Conservation (phyloP, 2,329 filamentous ascomycete genomes). For the Immersiporthe knoxdaviesiana region DNA sequence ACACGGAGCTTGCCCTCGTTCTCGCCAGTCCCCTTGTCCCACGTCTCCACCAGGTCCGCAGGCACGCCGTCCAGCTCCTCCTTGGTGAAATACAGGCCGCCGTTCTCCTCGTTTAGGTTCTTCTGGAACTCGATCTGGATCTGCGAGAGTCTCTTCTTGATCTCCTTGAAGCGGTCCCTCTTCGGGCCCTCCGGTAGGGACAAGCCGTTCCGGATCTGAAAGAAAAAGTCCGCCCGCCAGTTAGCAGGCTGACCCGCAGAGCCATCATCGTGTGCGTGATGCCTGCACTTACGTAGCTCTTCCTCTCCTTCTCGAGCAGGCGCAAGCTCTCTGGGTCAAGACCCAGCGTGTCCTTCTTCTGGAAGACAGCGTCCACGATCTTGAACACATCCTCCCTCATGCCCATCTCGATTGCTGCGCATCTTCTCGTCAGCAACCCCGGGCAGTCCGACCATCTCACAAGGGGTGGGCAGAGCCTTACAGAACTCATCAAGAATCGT, state of each 20-base stretch:
- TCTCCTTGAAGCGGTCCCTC: constrained; percentile 81
- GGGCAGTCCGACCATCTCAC: not conserved
- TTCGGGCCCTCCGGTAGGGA: constrained; percentile 70
- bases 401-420: constrained; percentile 64
- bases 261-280: not conserved
- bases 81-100: constrained; percentile 76
- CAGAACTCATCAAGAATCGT: constrained; percentile 75
- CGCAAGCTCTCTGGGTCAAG: constrained; percentile 71
- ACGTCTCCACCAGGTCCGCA: constrained; percentile 64
- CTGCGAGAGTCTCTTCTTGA: constrained; percentile 78
- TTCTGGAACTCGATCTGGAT: constrained; percentile 77
- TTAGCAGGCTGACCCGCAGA: too few species aligned
- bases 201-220: constrained; percentile 70
- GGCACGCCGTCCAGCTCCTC: constrained; percentile 78
- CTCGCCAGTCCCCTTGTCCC: constrained; percentile 73
- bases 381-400: constrained; percentile 84
- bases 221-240: not conserved
- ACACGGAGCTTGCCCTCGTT: constrained; percentile 74
- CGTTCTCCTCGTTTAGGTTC: constrained; percentile 81
- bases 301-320: constrained; percentile 77
- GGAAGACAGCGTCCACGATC: constrained; percentile 62
- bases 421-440: constrained; percentile 2
- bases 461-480: not conserved
- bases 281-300: constrained; percentile 55
- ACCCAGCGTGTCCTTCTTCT: constrained; percentile 56